Percentiles rank a stretch among this genome's conserved stretches.
Evolutionary conservation across 192 early-diverging fungal genomes (phyloP).

Genomic region (Entophlyctis helioformis): DNA sequence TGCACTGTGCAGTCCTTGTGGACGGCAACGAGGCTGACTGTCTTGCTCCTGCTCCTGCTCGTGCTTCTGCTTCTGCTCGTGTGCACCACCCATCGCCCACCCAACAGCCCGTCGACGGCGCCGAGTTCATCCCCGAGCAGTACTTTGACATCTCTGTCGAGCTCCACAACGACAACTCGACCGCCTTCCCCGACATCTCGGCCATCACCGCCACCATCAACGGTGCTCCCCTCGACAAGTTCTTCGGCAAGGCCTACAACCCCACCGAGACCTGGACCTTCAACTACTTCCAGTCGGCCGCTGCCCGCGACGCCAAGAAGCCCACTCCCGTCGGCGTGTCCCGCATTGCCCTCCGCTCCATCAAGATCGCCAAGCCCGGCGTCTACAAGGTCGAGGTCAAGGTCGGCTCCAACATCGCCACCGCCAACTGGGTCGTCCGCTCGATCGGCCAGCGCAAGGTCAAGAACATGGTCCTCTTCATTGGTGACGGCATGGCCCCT

Average conservation of each 20-base stretch:
- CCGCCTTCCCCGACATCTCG: slow-evolving; percentile 13
- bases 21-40: too few relatives aligned
- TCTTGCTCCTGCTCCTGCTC: too few relatives aligned
- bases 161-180: slow-evolving; percentile 32
- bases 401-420: slow-evolving; percentile 22
- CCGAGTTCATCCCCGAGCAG: slow-evolving; percentile 44
- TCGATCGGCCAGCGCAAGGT: slow-evolving; percentile 33
- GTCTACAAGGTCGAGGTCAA: background rate
- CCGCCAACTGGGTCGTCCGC: slow-evolving; percentile 35
- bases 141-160: slow-evolving; percentile 52
- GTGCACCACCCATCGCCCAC: too few relatives aligned
- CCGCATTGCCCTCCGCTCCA: slow-evolving; percentile 2
- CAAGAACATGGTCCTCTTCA: slow-evolving; percentile 55
- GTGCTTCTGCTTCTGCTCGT: too few relatives aligned
- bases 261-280: slow-evolving; percentile 42
- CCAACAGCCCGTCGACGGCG: slow-evolving; percentile 27
- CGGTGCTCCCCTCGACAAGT: slow-evolving; percentile 19
- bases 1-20: too few relatives aligned
- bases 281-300: slow-evolving; percentile 29
- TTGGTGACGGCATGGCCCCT: slow-evolving; percentile 50
- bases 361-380: slow-evolving; percentile 1
- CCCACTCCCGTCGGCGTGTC: slow-evolving; percentile 31
- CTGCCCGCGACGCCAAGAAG: slow-evolving; percentile 14
- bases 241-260: slow-evolving; percentile 30
- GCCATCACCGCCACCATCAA: slow-evolving; percentile 33